A percentile compares a stretch with the other conserved stretches of the same genome.
Evolutionary conservation across 805 yeast species (phyloP).

Genomic region (Yarrowia yakushimensis): DNA sequence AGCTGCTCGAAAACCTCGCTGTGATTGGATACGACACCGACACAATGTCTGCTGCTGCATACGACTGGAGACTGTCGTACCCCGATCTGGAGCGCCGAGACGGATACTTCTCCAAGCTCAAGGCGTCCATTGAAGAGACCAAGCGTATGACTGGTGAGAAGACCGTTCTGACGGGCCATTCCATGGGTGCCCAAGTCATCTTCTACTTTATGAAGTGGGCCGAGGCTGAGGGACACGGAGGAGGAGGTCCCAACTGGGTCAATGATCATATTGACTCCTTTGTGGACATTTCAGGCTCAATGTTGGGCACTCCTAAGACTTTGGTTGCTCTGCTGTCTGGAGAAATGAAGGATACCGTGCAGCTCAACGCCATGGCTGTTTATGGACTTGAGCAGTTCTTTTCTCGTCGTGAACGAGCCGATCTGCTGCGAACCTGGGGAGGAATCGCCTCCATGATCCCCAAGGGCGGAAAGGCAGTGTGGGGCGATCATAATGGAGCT

Average conservation of each 20-base stretch:
- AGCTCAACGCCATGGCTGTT: conserved; percentile 85
- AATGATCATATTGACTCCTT: conserved; percentile 76
- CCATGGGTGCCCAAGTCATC: conserved; percentile 93
- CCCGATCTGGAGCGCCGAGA: conserved; percentile 85
- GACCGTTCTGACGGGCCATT: conserved; percentile 79
- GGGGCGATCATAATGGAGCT: conserved; percentile 71
- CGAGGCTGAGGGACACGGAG: conserved; percentile 85
- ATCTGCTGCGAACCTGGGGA: conserved; percentile 82
- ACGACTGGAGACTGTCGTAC: conserved; percentile 94
- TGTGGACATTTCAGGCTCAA: conserved; percentile 86
- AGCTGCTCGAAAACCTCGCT: conserved; percentile 87
- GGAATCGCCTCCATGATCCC: conserved; percentile 96
- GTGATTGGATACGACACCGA: conserved; percentile 92
- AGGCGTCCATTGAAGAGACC: conserved; percentile 64
- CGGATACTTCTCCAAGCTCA: conserved; percentile 74
- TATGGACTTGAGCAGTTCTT: conserved; percentile 93
- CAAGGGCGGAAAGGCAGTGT: conserved; percentile 84
- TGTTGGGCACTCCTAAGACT: conserved; percentile 91
- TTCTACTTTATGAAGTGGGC: conserved; percentile 94
- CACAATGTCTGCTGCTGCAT: conserved; percentile 84
- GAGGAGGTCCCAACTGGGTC: conserved; percentile 90
- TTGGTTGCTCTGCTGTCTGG: conserved; percentile 91
- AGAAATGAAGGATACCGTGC: conserved; percentile 97
- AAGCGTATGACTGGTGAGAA: conserved; percentile 56
- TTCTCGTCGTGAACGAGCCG: conserved; percentile 82